Conservation (phyloP, 768 basidiomycete genomes). For the Naganishia antarctica region DNA sequence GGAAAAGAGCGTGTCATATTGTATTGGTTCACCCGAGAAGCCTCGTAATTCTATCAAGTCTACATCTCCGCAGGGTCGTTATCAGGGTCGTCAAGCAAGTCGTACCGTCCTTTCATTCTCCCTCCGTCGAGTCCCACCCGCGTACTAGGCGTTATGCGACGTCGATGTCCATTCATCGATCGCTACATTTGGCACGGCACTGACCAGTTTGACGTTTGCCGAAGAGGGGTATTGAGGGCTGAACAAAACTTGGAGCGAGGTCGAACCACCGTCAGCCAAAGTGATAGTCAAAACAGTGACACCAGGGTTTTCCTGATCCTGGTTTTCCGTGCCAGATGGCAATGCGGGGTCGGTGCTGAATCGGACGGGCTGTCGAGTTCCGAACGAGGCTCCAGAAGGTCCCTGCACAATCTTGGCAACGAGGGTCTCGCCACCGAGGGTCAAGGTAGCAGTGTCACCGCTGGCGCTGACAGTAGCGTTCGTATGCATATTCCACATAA, state of each 20-base stretch:
- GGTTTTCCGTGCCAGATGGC: conserved; percentile 54
- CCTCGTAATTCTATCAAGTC: background rate
- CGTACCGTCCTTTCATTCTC: conserved; percentile 3
- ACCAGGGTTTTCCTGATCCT: conserved; percentile 66
- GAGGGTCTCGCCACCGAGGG: conserved; percentile 65
- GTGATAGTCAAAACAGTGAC: conserved; percentile 75
- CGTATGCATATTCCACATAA: conserved; percentile 89
- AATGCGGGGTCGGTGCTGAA: conserved; percentile 61
- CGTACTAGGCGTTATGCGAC: conserved; percentile 58
- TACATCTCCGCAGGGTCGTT: background rate
- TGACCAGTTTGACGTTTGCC: conserved; percentile 57
- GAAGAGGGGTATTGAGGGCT: conserved; percentile 77
- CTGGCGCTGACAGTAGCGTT: conserved; percentile 69
- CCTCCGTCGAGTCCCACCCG: background rate
- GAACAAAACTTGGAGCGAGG: conserved; percentile 78
- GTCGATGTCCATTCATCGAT: conserved; percentile 70
- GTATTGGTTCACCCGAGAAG: background rate
- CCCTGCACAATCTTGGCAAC: conserved; percentile 64
- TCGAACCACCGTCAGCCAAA: conserved; percentile 61
- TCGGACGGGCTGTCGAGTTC: conserved; percentile 57
- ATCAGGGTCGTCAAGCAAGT: conserved; percentile 16
- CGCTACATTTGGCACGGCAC: conserved; percentile 62
- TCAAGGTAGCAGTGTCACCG: conserved; percentile 64
- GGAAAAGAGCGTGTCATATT: background rate
- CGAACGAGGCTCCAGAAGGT: conserved; percentile 63